These are phyloP conservation scores for Ilex paraguariensis DNA, from an alignment of 305 asterid species.

Conservation along the genomic window DNA sequence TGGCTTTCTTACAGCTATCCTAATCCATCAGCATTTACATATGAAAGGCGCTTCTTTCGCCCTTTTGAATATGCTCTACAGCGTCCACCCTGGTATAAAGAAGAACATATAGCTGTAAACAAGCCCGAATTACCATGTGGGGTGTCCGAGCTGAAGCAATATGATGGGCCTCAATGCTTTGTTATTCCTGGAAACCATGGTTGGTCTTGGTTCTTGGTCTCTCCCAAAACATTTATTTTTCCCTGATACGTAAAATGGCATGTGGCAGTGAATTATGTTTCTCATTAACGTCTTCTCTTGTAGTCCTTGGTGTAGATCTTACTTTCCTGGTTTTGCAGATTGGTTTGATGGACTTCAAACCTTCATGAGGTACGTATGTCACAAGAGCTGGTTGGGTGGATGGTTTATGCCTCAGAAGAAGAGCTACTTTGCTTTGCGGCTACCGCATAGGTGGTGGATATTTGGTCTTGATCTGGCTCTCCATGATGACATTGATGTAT, in stretches of 20 bases:
- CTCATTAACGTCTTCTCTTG: background rate
- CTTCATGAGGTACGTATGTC: conserved; percentile 98
- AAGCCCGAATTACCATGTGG: conserved; percentile 92
- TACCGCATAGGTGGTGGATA: conserved; percentile 98
- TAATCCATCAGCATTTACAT: conserved; percentile 87
- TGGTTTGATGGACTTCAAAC: conserved; percentile 99
- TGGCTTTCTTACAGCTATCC: conserved; percentile 58
- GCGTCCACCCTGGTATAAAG: conserved; percentile 86
- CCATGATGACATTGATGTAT: conserved; percentile 85
- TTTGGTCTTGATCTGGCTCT: conserved; percentile 98
- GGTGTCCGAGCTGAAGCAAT: conserved; percentile 54
- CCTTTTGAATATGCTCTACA: conserved; percentile 98
- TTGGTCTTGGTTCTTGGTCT: conserved; percentile 25
- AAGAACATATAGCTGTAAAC: conserved; percentile 76
- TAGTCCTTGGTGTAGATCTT: conserved; percentile 5
- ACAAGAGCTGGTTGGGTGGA: conserved; percentile 99
- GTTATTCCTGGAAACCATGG: conserved; percentile 99
- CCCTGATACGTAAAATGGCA: background rate
- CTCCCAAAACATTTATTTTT: background rate
- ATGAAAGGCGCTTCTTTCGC: conserved; percentile 86
- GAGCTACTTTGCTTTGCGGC: conserved; percentile 95
- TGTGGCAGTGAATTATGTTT: background rate
- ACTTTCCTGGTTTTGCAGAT: conserved; percentile 42
- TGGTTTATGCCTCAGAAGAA: conserved; percentile 99
- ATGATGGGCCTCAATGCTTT: conserved; percentile 94